Base-by-base conservation (phyloP, 2,329 filamentous ascomycete species). In the Paradendryphiella salina region DNA sequence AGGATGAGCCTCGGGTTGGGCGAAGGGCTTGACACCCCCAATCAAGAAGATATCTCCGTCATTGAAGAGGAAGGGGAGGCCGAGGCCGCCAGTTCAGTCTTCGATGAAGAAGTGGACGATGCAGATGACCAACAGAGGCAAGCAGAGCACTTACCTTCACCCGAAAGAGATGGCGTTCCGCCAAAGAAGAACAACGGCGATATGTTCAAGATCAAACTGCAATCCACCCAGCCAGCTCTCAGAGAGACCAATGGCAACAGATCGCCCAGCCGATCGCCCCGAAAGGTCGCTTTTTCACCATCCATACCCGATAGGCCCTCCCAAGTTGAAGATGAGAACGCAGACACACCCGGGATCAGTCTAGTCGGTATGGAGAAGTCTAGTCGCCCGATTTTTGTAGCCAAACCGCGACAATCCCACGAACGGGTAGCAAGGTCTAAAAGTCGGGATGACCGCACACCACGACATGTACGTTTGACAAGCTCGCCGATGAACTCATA, bases 1-100 rank as follows among this genome's bases (percentile, higher is more conserved):
- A 85, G 84, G 68, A 84, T 85, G 79, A 87, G 88, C 1, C 67
- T 79, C 31, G 75, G 75, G 0, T 73, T 91, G 32, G 80, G 83
- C 5, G 76, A 86, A 14, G 65, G 75, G 40, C 53, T 77, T 50
- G 56, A 69, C 37, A 54, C 66, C 40, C 52, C 70, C 50, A 64
- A 60, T 32, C 60, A 57, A n/a, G 66, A 66, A 28, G 65, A 66
- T 5, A 60, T 64, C 1, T 70, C 70, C 3, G 59, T 67, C 8
- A 50, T 68, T 1, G 54, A 65, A 18, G 61, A 59, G 17, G 49
- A 65, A 15, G 65, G 63, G 11, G 56, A 58, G 15, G 46, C 44
- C 5, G 65, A 66, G 13, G 62, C 52, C 3, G 58, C 54, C 17
- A 71, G 65, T 52, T 69, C 66, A 36, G 59, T 58, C 23, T 67